Conservation (phyloP, 345 rosid species). For the Citrus glauca region DNA sequence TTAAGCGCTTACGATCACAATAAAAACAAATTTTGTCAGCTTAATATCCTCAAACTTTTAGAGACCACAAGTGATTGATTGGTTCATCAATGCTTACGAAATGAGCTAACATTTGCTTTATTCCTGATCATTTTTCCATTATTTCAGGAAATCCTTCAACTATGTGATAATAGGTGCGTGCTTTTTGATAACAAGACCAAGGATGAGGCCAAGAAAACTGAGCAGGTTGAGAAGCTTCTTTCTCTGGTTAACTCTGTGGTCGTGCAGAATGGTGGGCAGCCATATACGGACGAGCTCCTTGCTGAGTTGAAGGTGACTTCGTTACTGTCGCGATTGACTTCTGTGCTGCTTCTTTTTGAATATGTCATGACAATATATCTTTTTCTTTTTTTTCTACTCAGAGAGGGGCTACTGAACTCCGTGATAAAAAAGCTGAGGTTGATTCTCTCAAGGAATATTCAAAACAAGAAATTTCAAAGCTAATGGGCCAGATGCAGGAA, state of each 20-base stretch:
- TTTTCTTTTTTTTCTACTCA: too few relatives aligned
- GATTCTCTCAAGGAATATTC: conserved; percentile 57
- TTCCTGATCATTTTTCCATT: neutral
- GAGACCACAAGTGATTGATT: neutral
- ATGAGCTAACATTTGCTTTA: neutral
- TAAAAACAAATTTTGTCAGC: neutral
- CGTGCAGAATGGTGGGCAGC: conserved; percentile 58
- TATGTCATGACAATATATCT: too few relatives aligned
- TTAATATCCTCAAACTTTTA: neutral
- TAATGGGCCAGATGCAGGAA: conserved; percentile 54
- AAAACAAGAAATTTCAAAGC: conserved; percentile 43
- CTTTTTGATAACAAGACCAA: conserved; percentile 76
- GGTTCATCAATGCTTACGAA: neutral
- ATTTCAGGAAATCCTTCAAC: conserved; percentile 55
- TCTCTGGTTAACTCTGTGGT: conserved; percentile 52
- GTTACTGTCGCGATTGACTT: too few relatives aligned
- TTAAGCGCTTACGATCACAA: neutral
- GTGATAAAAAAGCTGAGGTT: too few relatives aligned
- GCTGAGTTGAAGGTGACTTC: too few relatives aligned
- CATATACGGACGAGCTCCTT: conserved; percentile 72
- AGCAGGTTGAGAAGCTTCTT: conserved; percentile 61
- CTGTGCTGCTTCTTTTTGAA: too few relatives aligned
- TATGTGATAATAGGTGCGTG: conserved; percentile 55
- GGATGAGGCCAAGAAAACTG: conserved; percentile 44
- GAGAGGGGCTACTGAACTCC: too few relatives aligned